phyloP scores from a whole-genome alignment of 2,329 filamentous ascomycete genomes.

The Beauveria brongniartii region DNA sequence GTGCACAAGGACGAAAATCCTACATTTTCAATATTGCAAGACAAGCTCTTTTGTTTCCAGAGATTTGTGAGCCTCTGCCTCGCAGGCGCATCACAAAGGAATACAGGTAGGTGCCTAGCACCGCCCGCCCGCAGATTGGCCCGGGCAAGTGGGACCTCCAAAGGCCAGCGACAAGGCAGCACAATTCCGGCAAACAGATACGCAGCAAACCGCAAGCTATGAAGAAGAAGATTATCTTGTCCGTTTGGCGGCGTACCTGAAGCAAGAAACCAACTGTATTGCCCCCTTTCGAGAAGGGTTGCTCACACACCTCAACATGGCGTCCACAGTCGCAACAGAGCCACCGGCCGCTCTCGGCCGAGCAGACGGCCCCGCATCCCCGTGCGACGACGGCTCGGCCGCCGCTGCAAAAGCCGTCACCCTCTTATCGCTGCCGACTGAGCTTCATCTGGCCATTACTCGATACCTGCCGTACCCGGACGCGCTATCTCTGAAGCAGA shows the following conservation, averaged over 20 bases:
- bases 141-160: neutral
- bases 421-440: constrained; percentile 50
- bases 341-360: neutral
- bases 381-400: neutral
- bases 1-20: no score
- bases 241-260: no score
- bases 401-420: neutral
- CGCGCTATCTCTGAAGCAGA: constrained; percentile 62
- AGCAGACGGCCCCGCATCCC: neutral
- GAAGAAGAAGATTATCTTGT: neutral
- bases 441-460: constrained; percentile 58
- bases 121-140: neutral
- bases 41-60: no score
- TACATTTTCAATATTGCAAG: no score
- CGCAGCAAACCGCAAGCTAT: neutral
- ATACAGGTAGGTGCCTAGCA: constrained; percentile 2
- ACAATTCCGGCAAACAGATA: neutral
- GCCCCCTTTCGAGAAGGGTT: no score
- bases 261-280: no score
- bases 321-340: neutral
- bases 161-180: constrained; percentile 1
- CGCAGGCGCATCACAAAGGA: neutral
- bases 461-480: constrained; percentile 59
- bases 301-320: no score
- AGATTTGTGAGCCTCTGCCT: no score